Evolutionary conservation across 2,329 filamentous ascomycete genomes (phyloP).

Genomic region (Chaetomiaceae sp.): DNA sequence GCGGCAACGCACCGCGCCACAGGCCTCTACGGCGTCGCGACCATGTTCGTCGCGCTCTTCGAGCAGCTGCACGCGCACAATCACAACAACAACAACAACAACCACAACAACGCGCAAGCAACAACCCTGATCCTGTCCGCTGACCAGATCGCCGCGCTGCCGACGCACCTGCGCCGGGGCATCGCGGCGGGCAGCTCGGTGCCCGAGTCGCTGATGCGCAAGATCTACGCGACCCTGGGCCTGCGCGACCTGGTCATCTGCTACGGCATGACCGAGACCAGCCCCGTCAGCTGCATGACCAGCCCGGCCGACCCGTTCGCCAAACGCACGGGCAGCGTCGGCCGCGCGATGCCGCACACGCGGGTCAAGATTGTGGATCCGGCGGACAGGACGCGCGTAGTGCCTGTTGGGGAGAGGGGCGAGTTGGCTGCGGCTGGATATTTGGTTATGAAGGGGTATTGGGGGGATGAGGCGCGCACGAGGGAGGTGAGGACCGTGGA

Average conservation of each 20-base stretch:
- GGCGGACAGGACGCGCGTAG: constrained; percentile 47
- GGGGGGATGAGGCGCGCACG: constrained; percentile 64
- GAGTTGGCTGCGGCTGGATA: constrained; percentile 84
- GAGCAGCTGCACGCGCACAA: constrained; percentile 60
- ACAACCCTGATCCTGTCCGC: constrained; percentile 28
- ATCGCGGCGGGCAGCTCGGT: constrained; percentile 87
- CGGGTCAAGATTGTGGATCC: constrained; percentile 68
- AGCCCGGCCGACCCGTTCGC: constrained; percentile 65
- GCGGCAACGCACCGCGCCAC: constrained; percentile 48
- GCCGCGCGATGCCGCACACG: constrained; percentile 78
- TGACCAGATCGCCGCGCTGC: constrained; percentile 23
- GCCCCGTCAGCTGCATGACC: constrained; percentile 75
- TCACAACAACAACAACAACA: too few species aligned
- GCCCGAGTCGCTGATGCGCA: constrained; percentile 72
- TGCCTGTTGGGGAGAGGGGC: constrained; percentile 62
- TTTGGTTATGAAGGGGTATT: constrained; percentile 87
- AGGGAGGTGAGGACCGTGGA: constrained; percentile 54
- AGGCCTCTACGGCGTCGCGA: constrained; percentile 80
- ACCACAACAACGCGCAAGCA: too few species aligned
- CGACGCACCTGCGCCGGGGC: constrained; percentile 63
- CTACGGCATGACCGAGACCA: constrained; percentile 94
- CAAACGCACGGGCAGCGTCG: constrained; percentile 70
- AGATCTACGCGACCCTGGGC: constrained; percentile 66
- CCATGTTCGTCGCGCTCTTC: constrained; percentile 88
- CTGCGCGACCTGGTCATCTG: constrained; percentile 82